Conservation (phyloP, 2,329 filamentous ascomycete genomes). For the Fusarium nodosum region DNA sequence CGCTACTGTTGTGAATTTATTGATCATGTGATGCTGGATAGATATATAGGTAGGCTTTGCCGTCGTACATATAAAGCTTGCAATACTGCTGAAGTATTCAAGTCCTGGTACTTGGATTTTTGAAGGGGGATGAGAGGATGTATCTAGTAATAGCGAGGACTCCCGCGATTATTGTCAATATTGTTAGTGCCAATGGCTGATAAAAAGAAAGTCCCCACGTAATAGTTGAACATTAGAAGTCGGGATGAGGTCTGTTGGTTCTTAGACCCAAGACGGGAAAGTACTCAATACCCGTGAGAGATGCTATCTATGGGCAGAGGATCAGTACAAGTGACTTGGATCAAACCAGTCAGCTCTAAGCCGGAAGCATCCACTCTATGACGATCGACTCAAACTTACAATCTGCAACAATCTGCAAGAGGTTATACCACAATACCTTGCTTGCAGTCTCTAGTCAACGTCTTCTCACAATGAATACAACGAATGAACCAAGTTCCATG, state of each 20-base stretch:
- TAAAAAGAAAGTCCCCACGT: not conserved
- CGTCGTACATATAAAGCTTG: too few species aligned
- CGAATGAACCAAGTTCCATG: rapidly evolving
- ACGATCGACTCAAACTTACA: not conserved
- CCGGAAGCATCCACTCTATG: not conserved
- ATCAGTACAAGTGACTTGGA: rapidly evolving
- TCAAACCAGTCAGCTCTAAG: not conserved
- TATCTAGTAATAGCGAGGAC: too few species aligned
- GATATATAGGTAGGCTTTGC: too few species aligned
- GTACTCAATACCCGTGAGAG: not conserved
- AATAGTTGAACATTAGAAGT: too few species aligned
- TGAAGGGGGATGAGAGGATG: too few species aligned
- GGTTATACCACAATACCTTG: not conserved
- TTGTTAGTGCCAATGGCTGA: not conserved
- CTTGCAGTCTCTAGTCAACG: rapidly evolving
- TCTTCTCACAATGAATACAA: not conserved
- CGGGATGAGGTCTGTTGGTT: too few species aligned
- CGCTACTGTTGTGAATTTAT: not conserved
- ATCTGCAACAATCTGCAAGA: not conserved
- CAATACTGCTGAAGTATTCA: too few species aligned
- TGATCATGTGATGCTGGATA: too few species aligned
- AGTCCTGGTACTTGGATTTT: too few species aligned
- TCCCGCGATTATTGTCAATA: too few species aligned
- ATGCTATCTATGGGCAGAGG: rapidly evolving
- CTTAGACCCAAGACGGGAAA: too few species aligned